Base-by-base conservation (phyloP, 768 basidiomycete genomes). In the Boletus pseudopeckii region DNA sequence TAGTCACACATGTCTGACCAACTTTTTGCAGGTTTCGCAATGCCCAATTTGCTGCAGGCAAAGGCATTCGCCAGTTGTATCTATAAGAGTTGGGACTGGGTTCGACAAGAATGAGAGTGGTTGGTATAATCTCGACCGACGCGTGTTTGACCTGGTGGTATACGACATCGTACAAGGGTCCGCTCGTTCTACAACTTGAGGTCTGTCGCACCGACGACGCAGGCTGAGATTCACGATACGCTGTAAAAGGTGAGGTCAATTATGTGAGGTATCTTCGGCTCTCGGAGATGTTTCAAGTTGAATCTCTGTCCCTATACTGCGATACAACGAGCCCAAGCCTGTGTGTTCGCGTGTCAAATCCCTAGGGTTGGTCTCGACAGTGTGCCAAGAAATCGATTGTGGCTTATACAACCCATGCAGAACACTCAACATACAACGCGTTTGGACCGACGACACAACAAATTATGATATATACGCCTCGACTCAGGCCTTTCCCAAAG, bases 51-150 rank as follows among this genome's bases (percentile, higher is more conserved):
- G 45, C 39, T 53, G 56, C 73, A 86, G n/a, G 83, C 67, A 77
- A 47, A 88, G 88, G 88, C 66, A 90, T 92, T 62, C 86, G 89
- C 75, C 78, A 85, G 57, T 78, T 92, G 63, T 82, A 92, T 71
- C 90, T 91, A 74, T 63, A 57, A 5, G 82, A 18, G 38, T 13
- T 39, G 11, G 11, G 18, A 26, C 24, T 26, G 5, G 24, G 6
- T 39, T 20, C 10, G n/a, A 38, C 7, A 40, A 7, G 18, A 4
- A 40, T 13, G 37, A 37, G 37, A 38, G 37, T 18, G 7, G 9
- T 18, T 38, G 9, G 39, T 13, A n/a, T n/a, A 6, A 20, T 20
- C 39, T 20, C 18, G 13, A 20, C 18, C 38, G 11, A 40, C 18
- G 10, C 38, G 18, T 4, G 38, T 18, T 38, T 18, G n/a, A 18